Base-by-base conservation (phyloP, 495 filamentous ascomycete genomes). In the Clohesyomyces aquaticus region DNA sequence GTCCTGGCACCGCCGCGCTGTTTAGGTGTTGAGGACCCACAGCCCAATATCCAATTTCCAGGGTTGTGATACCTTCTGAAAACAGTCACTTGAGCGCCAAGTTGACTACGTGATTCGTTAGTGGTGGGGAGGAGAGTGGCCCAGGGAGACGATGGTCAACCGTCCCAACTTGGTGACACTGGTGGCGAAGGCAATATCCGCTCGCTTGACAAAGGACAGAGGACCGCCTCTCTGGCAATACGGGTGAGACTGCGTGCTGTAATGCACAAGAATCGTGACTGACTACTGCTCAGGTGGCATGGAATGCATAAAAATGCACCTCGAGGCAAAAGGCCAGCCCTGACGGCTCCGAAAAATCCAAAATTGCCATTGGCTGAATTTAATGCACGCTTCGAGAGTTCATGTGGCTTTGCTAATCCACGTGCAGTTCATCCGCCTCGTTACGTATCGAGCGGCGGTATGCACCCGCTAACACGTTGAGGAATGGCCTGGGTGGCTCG, bases 321-420 rank as follows among this genome's bases (percentile, higher is more conserved):
- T 60, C 47, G 59, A 55, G 48, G 54, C 55, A 65, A 65, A 61
- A 65, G 22, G 35, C 54, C 47, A 59, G 50, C 55, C 46, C 50
- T 45, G 32, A 60, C n/a, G 12, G 47, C 45, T 14, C 25, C 32
- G 26, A 56, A 59, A 50, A 69, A 65, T 65, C 66, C 45, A 61
- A 65, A 61, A 65, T 61, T 65, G 28, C 47, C 43, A 69, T 65
- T 69, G 66, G 66, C 32, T 45, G 32, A 58, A 10, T 55, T 53
- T 61, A 61, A 64, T 61, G 66, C 62, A 61, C 66, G 23, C 25
- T 57, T 48, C 18, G 18, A n/a, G n/a, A 60, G 6, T 22, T 53
- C 32, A 55, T 50, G 66, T 65, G 61, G 66, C 50, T 65, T 65
- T 52, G 51, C 55, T 65, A 55, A 65, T 47, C 56, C 55, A 69